phyloP scores from a whole-genome alignment of 2,329 filamentous ascomycete genomes.

The Didymella glomerata region DNA sequence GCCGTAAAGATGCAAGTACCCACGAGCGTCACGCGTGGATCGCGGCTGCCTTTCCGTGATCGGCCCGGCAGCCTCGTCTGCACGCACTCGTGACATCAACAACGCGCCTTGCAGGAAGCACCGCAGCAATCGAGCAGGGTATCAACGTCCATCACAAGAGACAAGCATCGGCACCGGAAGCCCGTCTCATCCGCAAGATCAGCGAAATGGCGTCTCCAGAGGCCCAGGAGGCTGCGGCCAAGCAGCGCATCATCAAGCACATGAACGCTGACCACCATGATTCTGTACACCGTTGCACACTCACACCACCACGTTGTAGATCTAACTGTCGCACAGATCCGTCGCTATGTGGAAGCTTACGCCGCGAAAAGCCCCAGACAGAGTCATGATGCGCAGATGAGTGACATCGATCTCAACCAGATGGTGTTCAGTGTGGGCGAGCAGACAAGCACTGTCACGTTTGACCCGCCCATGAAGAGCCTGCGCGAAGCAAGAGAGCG shows the following conservation, averaged over 20 bases:
- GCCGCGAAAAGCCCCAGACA: conserved; percentile 63
- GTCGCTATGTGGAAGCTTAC: conserved; percentile 80
- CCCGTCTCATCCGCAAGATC: conserved; percentile 1
- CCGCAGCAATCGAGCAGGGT: conserved; percentile 7
- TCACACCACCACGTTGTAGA: background rate
- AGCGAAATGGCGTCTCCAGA: conserved; percentile 40
- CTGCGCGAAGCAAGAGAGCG: conserved; percentile 73
- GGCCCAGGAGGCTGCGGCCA: conserved; percentile 59
- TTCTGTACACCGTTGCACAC: conserved; percentile 58
- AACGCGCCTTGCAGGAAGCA: conserved; percentile 2
- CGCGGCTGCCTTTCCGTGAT: conserved; percentile 18
- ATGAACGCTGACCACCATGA: conserved; percentile 86
- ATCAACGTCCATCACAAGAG: conserved; percentile 7
- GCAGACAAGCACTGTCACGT: conserved; percentile 62
- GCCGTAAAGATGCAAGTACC: conserved; percentile 8
- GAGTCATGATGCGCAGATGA: conserved; percentile 67
- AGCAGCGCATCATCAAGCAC: conserved; percentile 75
- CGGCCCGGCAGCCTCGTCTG: conserved; percentile 19
- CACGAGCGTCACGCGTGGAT: conserved; percentile 15
- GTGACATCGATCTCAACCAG: conserved; percentile 69
- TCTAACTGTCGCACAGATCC: conserved; percentile 56
- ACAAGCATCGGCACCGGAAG: conserved; percentile 7
- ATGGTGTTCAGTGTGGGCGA: conserved; percentile 68
- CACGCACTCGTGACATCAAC: conserved; percentile 20
- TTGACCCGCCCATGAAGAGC: conserved; percentile 74